These are phyloP conservation scores for Phytophthora rubi DNA, from an alignment of 352 stramenopile species.

Conservation along the genomic window DNA sequence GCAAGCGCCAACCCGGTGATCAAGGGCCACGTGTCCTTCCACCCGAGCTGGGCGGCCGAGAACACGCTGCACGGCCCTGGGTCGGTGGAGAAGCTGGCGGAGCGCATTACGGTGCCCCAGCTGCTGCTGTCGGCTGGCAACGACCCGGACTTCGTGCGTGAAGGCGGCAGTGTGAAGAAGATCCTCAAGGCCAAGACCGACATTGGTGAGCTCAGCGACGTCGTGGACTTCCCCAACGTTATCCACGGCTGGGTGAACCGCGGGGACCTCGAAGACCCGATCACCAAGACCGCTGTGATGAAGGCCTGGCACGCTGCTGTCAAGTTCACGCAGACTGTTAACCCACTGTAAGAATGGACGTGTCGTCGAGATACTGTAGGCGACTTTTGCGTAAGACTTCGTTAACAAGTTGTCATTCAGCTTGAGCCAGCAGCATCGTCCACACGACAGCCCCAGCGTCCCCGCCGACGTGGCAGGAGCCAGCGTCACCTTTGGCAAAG, in stretches of 20 bases:
- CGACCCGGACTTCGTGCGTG: constrained; percentile 45
- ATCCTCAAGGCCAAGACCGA: constrained; percentile 38
- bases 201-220: constrained; percentile 27
- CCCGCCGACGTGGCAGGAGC: constrained; percentile 15
- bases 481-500: constrained; percentile 29
- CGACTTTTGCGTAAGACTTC: neutral
- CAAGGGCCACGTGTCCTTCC: constrained; percentile 42
- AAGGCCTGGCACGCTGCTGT: constrained; percentile 51
- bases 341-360: constrained; percentile 21
- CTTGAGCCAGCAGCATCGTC: constrained; percentile 29
- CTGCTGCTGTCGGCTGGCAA: constrained; percentile 52
- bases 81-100: constrained; percentile 46
- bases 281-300: constrained; percentile 39
- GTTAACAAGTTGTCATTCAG: constrained; percentile 13
- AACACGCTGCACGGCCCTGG: constrained; percentile 26
- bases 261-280: constrained; percentile 51
- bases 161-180: constrained; percentile 47
- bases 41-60: constrained; percentile 37
- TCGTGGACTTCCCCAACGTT: constrained; percentile 54
- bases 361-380: neutral
- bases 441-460: constrained; percentile 20
- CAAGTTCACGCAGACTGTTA: constrained; percentile 43
- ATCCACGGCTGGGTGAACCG: constrained; percentile 69
- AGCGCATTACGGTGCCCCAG: constrained; percentile 48
- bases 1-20: constrained; percentile 14